A percentile compares a stretch with the other conserved stretches of the same genome.
Evolutionary conservation across 1,284 basidiomycete species (phyloP).

Genomic region (Ganoderma resinaceum): DNA sequence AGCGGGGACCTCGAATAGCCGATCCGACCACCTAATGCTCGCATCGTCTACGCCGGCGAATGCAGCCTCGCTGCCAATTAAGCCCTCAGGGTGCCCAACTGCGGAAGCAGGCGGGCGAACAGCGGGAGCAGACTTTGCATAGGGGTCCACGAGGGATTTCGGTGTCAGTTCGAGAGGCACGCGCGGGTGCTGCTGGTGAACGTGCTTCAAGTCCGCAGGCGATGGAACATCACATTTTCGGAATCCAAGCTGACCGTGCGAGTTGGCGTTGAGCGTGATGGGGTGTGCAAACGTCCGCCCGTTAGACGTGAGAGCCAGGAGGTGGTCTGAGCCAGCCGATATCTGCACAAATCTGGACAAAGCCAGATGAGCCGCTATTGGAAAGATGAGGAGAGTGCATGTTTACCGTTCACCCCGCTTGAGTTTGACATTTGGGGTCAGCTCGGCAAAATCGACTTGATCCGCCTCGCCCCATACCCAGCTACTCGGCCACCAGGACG

Average conservation of each 20-base stretch:
- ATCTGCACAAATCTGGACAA: constrained; percentile 71
- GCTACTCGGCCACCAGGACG: constrained; percentile 60
- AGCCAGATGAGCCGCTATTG: constrained; percentile 2
- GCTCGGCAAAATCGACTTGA: constrained; percentile 55
- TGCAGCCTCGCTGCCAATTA: constrained; percentile 25
- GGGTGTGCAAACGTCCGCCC: constrained; percentile 88
- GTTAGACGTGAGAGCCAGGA: constrained; percentile 84
- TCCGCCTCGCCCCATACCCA: constrained; percentile 67
- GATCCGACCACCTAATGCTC: constrained; percentile 75
- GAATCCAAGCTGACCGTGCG: constrained; percentile 86
- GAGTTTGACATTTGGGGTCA: constrained; percentile 54
- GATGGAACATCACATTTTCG: constrained; percentile 62
- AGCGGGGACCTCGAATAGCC: constrained; percentile 83
- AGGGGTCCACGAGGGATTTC: constrained; percentile 60
- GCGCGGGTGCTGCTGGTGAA: constrained; percentile 37
- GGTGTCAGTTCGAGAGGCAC: constrained; percentile 54
- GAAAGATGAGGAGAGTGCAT: not conserved
- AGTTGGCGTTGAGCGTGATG: constrained; percentile 80
- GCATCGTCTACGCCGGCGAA: constrained; percentile 48
- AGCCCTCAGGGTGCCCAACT: constrained; percentile 12
- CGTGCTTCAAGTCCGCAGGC: constrained; percentile 43
- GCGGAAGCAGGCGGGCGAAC: constrained; percentile 35
- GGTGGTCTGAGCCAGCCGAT: constrained; percentile 79
- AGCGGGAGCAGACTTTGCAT: constrained; percentile 46
- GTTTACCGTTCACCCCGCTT: constrained; percentile 63